A percentile compares a stretch with the other conserved stretches of the same genome.
These are phyloP conservation scores for Syzygium aqueum DNA, from an alignment of 345 rosid species.

Conservation along the genomic window DNA sequence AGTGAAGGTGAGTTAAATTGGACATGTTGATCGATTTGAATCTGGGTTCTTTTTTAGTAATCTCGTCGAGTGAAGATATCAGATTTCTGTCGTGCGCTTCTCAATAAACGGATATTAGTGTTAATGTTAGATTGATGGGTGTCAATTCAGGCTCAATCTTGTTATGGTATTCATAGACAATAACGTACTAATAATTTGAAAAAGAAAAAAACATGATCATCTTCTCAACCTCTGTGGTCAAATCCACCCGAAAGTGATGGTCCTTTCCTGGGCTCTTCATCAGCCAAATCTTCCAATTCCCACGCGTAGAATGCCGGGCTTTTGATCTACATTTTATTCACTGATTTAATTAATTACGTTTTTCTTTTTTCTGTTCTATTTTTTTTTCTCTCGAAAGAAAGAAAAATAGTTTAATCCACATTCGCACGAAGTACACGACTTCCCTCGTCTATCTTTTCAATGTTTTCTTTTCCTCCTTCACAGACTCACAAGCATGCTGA, in stretches of 20 bases:
- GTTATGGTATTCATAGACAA: too few species aligned
- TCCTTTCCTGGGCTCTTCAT: not conserved
- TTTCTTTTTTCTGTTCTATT: not conserved
- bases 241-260: not conserved
- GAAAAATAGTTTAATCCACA: not conserved
- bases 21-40: too few species aligned
- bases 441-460: not conserved
- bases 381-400: not conserved
- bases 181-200: too few species aligned
- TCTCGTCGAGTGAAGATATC: too few species aligned
- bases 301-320: not conserved
- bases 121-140: too few species aligned
- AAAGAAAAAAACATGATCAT: too few species aligned
- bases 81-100: too few species aligned
- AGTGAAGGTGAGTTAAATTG: too few species aligned
- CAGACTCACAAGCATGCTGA: not conserved
- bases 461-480: not conserved
- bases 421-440: not conserved
- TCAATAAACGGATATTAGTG: too few species aligned
- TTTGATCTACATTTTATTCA: not conserved
- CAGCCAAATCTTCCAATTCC: not conserved
- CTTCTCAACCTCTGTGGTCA: not conserved
- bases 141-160: too few species aligned
- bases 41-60: too few species aligned
- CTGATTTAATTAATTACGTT: not conserved